A percentile compares a stretch with the other conserved stretches of the same genome.
Conservation (phyloP, 352 stramenopile genomes). For the Globisporangium emineosum region DNA sequence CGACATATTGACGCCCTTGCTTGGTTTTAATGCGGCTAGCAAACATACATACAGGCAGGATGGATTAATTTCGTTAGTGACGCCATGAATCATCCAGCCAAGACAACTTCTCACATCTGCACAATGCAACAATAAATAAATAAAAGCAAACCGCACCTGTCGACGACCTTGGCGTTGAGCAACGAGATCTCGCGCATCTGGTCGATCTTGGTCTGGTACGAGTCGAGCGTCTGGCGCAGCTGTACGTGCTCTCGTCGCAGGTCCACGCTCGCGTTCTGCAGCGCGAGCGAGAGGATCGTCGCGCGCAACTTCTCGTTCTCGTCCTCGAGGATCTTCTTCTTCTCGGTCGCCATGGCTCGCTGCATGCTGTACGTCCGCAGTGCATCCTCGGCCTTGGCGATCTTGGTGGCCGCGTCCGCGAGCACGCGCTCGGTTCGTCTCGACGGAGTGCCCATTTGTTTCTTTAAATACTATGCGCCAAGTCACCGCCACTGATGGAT, state of each 20-base stretch:
- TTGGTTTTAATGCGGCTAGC: slow-evolving; percentile 82
- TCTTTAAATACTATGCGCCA: slow-evolving; percentile 11
- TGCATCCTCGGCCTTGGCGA: slow-evolving; percentile 65
- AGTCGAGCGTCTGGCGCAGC: slow-evolving; percentile 81
- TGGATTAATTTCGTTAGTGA: slow-evolving; percentile 1
- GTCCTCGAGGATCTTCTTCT: slow-evolving; percentile 75
- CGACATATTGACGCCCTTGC: slow-evolving; percentile 82
- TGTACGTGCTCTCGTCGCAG: slow-evolving; percentile 79
- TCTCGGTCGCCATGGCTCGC: slow-evolving; percentile 41
- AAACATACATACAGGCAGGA: not conserved
- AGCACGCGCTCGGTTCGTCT: slow-evolving; percentile 61
- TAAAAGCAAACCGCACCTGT: slow-evolving; percentile 42
- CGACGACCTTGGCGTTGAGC: slow-evolving; percentile 80
- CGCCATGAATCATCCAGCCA: not conserved
- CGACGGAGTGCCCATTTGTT: slow-evolving; percentile 43
- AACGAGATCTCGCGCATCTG: slow-evolving; percentile 86
- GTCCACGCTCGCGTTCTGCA: slow-evolving; percentile 77
- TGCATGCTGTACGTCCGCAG: slow-evolving; percentile 56
- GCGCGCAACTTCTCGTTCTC: slow-evolving; percentile 79
- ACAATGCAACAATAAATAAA: not conserved
- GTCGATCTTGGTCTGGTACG: slow-evolving; percentile 88
- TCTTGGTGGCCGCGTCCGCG: slow-evolving; percentile 67
- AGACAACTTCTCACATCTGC: not conserved
- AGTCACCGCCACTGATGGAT: not conserved
- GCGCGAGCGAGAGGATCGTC: slow-evolving; percentile 72